These are phyloP conservation scores for Rhizopogon salebrosus DNA, from an alignment of 768 basidiomycete species.

Conservation along the genomic window DNA sequence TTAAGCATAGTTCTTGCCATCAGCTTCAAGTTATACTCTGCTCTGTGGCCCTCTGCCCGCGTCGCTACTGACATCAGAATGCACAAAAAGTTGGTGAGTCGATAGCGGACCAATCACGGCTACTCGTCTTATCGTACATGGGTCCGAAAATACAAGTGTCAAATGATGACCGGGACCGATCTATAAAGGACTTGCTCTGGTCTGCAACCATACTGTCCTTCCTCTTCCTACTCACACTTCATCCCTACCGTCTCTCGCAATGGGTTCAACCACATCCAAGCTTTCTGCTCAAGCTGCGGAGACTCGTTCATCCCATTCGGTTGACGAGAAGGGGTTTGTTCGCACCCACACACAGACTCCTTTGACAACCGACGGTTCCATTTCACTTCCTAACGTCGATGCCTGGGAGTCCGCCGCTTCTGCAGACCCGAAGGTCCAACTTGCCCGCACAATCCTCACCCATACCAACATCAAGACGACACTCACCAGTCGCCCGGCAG, in stretches of 20 bases:
- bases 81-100: no score
- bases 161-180: no score
- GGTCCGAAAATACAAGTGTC: background rate
- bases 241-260: constrained; percentile 2
- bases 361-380: constrained; percentile 53
- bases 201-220: background rate
- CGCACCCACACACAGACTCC: constrained; percentile 10
- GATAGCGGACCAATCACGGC: background rate
- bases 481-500: constrained; percentile 57
- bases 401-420: constrained; percentile 63
- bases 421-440: constrained; percentile 54
- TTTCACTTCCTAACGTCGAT: constrained; percentile 51
- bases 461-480: constrained; percentile 62
- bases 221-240: background rate
- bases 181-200: background rate
- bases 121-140: background rate
- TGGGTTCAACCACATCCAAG: constrained; percentile 23
- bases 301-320: constrained; percentile 11
- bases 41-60: no score
- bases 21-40: no score
- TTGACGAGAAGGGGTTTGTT: constrained; percentile 21
- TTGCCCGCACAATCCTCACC: constrained; percentile 72
- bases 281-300: constrained; percentile 12
- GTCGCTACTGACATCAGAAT: no score
- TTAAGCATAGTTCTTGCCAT: no score